A percentile compares a stretch with the other conserved stretches of the same genome.
Conservation (phyloP, 2,329 filamentous ascomycete genomes). For the Aspergillus pseudoglaucus region DNA sequence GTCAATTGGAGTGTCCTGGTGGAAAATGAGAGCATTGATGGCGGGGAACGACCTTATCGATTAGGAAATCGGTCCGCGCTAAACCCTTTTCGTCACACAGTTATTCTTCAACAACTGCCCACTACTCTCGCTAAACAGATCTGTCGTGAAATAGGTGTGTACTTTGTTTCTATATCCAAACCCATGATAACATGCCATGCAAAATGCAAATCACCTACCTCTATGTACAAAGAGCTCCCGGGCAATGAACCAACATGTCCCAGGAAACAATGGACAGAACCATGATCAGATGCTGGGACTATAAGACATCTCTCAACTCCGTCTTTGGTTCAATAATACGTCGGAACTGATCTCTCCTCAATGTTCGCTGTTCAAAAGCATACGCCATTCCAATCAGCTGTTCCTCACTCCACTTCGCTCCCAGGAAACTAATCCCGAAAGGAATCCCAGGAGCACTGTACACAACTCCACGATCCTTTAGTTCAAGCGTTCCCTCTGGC, state of each 20-base stretch:
- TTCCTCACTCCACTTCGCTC: slow-evolving; percentile 55
- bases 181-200: neutral
- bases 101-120: neutral
- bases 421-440: slow-evolving; percentile 61
- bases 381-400: slow-evolving; percentile 59
- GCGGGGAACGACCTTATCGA: neutral
- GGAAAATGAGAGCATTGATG: neutral
- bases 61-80: neutral
- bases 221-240: neutral
- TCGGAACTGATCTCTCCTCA: slow-evolving; percentile 41
- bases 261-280: neutral
- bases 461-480: slow-evolving; percentile 45
- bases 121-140: neutral
- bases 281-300: neutral
- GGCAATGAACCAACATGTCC: neutral
- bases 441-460: slow-evolving; percentile 48
- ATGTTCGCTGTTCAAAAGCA: slow-evolving; percentile 60
- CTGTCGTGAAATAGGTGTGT: neutral
- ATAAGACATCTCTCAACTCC: slow-evolving; percentile 41
- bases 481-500: slow-evolving; percentile 39
- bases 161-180: neutral
- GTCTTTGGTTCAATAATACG: slow-evolving; percentile 45
- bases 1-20: neutral
- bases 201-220: neutral
- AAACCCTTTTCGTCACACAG: neutral